Evolutionary conservation across 139 green algal genomes (phyloP), one percentile per base, ranked within the genome.

Genomic region (Trebouxia sp.): DNA sequence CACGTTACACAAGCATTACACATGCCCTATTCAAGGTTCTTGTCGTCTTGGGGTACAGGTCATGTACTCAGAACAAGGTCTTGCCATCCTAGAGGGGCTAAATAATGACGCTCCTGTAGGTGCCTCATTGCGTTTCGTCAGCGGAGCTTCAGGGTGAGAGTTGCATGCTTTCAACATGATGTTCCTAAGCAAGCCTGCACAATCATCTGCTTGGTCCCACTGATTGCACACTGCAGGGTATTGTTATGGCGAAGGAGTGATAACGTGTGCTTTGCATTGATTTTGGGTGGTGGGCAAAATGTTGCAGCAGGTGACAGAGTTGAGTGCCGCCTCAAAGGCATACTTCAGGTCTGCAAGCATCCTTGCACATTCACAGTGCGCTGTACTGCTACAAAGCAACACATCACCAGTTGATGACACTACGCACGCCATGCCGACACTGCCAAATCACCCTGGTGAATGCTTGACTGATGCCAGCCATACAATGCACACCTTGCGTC

Each of bases 81-180:
- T 97, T 42, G 94, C 91, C 11, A 92, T 97, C 55, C 80, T 97
- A 28, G 89, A 89, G 41, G 94, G 94, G 0, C 87, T 97, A 28
- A 95, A 97, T 83, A 87, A 94, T 24, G 94, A 97, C 56, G 93
- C 94, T 1, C 92, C 91, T 3, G 43, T 94, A 6, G 94, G 94
- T 56, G 94, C 90, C 26, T 88, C 85, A 43, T 84, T 97, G 5
- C 81, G 85, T 2, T 97, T 97, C 72, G 86, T 93, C n/a, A 93
- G 86, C 58, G 93, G 93, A 5, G 88, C 89, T 24, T 84, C 83
- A 12, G 93, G 93, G 92, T 96, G 69, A 76, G 87, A 55, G 39
- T 37, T 38, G 24, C 32, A 79, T 35, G 32, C 30, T 41, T 20
- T 5, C 11, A 20, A 8, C 22, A 9, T 58, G 50, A 58, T 28